A percentile compares a stretch with the other conserved stretches of the same genome.
Evolutionary conservation across 2,329 filamentous ascomycete genomes (phyloP).

Genomic region (Exophiala viscosa): DNA sequence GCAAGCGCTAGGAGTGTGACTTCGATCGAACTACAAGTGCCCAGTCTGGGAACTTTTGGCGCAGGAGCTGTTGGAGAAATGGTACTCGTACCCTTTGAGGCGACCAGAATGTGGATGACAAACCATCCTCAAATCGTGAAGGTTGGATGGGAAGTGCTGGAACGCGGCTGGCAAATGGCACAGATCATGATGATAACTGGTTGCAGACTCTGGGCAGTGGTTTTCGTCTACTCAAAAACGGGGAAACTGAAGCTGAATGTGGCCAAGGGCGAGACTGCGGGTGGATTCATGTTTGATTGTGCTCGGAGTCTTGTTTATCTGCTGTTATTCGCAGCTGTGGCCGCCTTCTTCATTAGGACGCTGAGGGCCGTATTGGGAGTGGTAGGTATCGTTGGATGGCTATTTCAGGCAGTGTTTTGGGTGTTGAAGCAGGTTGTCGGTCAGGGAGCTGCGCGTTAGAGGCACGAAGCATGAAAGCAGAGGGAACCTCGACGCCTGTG

Average conservation of each 20-base stretch:
- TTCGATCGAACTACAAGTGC: constrained; percentile 15
- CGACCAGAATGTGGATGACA: constrained; percentile 22
- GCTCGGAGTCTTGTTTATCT: constrained; percentile 23
- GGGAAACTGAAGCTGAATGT: constrained; percentile 21
- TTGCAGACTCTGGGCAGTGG: constrained; percentile 17
- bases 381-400: constrained; percentile 14
- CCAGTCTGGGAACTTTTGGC: constrained; percentile 6
- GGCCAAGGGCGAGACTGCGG: constrained; percentile 12
- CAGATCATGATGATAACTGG: constrained; percentile 19
- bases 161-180: constrained; percentile 23
- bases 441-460: constrained; percentile 4
- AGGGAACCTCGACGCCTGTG: not conserved
- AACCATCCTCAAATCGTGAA: constrained; percentile 20
- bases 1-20: constrained; percentile 15
- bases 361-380: constrained; percentile 13
- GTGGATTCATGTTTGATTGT: constrained; percentile 21
- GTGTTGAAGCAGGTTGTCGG: constrained; percentile 20
- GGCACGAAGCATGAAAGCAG: not conserved
- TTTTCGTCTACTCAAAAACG: constrained; percentile 26
- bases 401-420: constrained; percentile 19
- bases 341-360: constrained; percentile 14
- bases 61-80: constrained; percentile 11
- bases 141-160: constrained; percentile 8
- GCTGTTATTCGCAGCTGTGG: constrained; percentile 19
- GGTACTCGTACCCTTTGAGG: constrained; percentile 18